A percentile compares a stretch with the other conserved stretches of the same genome.
Conservation (phyloP, 768 basidiomycete species). For the Cystofilobasidium capitatum region DNA sequence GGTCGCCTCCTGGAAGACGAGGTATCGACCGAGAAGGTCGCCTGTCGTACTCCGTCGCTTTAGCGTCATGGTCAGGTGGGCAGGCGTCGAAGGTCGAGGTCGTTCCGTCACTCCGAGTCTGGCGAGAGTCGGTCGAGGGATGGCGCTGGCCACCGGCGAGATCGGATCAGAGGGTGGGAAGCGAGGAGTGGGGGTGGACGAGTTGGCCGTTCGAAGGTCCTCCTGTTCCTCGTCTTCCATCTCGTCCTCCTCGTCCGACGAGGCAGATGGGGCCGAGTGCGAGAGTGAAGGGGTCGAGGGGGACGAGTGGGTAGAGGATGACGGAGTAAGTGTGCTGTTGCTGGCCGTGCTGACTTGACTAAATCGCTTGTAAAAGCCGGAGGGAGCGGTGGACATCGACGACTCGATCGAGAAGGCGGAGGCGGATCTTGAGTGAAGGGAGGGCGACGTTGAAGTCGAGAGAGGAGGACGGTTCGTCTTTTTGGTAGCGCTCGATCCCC, state of each 20-base stretch:
- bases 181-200: background rate
- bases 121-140: background rate
- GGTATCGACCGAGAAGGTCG: background rate
- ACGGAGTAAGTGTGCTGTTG: background rate
- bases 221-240: background rate
- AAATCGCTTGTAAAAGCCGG: background rate
- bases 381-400: background rate
- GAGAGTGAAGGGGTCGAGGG: background rate
- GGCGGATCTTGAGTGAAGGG: too few relatives aligned
- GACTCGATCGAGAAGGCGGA: background rate
- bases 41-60: constrained; percentile 2
- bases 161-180: background rate
- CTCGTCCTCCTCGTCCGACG: background rate
- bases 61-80: background rate
- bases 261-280: background rate
- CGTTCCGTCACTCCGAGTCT: background rate
- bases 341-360: background rate
- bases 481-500: background rate
- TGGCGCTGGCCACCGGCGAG: background rate
- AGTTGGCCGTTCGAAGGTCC: background rate
- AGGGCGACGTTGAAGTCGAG: background rate
- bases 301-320: background rate
- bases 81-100: background rate
- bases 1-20: too few relatives aligned
- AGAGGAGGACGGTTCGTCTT: background rate